Percentiles rank a stretch among this genome's conserved stretches.
Conservation (phyloP, 2,329 filamentous ascomycete genomes). For the Xylariaceae sp. region DNA sequence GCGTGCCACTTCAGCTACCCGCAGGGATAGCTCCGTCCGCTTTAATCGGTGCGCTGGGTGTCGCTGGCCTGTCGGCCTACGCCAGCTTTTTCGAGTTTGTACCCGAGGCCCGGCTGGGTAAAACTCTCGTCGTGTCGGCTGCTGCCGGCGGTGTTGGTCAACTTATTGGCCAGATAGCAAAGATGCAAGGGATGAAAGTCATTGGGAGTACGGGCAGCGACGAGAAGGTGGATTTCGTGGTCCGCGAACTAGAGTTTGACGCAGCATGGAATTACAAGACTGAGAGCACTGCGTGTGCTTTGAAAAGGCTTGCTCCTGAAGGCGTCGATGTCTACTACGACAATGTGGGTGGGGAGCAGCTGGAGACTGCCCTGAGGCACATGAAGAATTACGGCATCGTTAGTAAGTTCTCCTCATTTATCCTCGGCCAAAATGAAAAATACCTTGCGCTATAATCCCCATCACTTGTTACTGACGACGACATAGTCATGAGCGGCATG, state of each 20-base stretch:
- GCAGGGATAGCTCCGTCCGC: neutral
- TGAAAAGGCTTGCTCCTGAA: slow-evolving; percentile 67
- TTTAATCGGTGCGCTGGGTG: slow-evolving; percentile 22
- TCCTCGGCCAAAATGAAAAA: neutral
- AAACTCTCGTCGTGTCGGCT: slow-evolving; percentile 78
- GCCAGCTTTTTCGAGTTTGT: slow-evolving; percentile 60
- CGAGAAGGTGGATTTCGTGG: slow-evolving; percentile 69
- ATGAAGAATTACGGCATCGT: slow-evolving; percentile 14
- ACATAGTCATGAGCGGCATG: neutral
- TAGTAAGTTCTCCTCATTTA: slow-evolving; percentile 3
- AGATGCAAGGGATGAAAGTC: slow-evolving; percentile 73
- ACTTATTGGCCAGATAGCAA: slow-evolving; percentile 77
- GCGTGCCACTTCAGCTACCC: no score
- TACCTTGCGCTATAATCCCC: no score
- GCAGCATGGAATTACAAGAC: slow-evolving; percentile 85
- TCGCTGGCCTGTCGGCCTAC: slow-evolving; percentile 47
- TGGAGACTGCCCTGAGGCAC: slow-evolving; percentile 31
- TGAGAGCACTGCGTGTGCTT: slow-evolving; percentile 64
- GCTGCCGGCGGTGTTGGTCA: slow-evolving; percentile 80
- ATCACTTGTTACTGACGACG: no score
- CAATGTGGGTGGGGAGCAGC: slow-evolving; percentile 51
- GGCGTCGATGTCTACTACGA: slow-evolving; percentile 68
- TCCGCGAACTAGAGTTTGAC: slow-evolving; percentile 49
- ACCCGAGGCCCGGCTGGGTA: slow-evolving; percentile 66
- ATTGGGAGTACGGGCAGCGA: slow-evolving; percentile 78